A percentile compares a stretch with the other conserved stretches of the same genome.
Conservation (phyloP, 1,284 basidiomycete genomes). For the Irpex lacteus region DNA sequence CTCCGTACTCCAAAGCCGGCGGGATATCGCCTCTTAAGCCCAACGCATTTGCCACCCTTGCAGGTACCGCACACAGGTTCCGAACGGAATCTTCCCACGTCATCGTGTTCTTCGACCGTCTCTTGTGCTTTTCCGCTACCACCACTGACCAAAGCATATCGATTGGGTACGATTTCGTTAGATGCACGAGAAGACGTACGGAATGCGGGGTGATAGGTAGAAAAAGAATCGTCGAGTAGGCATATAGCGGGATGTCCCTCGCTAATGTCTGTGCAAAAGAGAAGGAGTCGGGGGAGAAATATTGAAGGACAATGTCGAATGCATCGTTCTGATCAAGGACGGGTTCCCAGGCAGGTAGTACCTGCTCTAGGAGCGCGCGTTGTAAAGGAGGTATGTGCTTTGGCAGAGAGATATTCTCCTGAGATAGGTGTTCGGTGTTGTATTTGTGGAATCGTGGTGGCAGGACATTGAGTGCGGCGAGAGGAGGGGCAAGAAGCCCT, state of each 20-base stretch:
- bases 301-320: slow-evolving; percentile 51
- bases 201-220: slow-evolving; percentile 45
- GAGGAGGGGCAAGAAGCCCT: slow-evolving; percentile 52
- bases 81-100: slow-evolving; percentile 71
- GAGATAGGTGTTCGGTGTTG: slow-evolving; percentile 34
- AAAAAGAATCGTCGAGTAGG: slow-evolving; percentile 61
- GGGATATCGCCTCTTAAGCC: slow-evolving; percentile 39
- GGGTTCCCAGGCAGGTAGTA: slow-evolving; percentile 69
- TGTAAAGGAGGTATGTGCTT: slow-evolving; percentile 62
- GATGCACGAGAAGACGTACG: slow-evolving; percentile 48
- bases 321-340: slow-evolving; percentile 48
- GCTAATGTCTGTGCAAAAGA: slow-evolving; percentile 45
- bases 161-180: slow-evolving; percentile 62
- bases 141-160: slow-evolving; percentile 53
- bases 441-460: slow-evolving; percentile 48
- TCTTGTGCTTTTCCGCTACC: slow-evolving; percentile 11
- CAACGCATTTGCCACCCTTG: slow-evolving; percentile 65
- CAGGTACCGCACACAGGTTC: slow-evolving; percentile 57
- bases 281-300: slow-evolving; percentile 67
- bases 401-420: slow-evolving; percentile 32
- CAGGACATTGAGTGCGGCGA: slow-evolving; percentile 54
- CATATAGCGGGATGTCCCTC: slow-evolving; percentile 52
- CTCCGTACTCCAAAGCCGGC: slow-evolving; percentile 44
- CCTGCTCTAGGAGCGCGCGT: slow-evolving; percentile 55
- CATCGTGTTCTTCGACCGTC: slow-evolving; percentile 30